phyloP scores from a whole-genome alignment of 2,329 filamentous ascomycete genomes.

The Fusarium sp. region DNA sequence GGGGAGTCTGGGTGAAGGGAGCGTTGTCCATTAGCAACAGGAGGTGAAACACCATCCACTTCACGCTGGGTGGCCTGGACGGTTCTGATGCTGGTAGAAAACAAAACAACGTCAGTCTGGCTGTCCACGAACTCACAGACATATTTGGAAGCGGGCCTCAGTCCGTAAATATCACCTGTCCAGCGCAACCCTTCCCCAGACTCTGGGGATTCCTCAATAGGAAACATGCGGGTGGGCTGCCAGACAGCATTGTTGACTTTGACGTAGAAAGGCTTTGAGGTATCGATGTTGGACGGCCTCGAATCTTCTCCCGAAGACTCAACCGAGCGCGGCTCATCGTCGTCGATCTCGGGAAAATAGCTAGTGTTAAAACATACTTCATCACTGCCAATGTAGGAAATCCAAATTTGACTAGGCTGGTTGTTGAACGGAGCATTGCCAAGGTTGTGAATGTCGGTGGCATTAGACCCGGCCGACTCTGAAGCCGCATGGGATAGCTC shows the following conservation, averaged over 20 bases:
- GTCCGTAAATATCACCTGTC: conserved; percentile 75
- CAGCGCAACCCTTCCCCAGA: conserved; percentile 63
- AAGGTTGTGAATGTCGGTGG: conserved; percentile 79
- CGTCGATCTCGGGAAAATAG: conserved; percentile 62
- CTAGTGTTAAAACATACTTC: conserved; percentile 81
- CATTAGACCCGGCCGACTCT: conserved; percentile 77
- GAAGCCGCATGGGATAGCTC: conserved; percentile 80
- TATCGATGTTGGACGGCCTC: conserved; percentile 65
- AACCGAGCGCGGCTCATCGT: conserved; percentile 43
- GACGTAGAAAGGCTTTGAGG: conserved; percentile 79
- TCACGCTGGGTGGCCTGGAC: conserved; percentile 55
- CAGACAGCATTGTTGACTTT: conserved; percentile 81
- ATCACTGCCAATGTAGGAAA: conserved; percentile 80
- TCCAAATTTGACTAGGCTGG: conserved; percentile 79
- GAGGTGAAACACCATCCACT: conserved; percentile 43
- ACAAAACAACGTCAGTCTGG: conserved; percentile 70
- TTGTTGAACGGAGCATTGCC: conserved; percentile 77
- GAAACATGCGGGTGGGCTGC: conserved; percentile 78
- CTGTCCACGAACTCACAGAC: conserved; percentile 80
- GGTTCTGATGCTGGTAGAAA: conserved; percentile 76
- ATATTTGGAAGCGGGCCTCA: conserved; percentile 78
- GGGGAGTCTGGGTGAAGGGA: conserved; percentile 78
- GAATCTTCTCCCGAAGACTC: conserved; percentile 46
- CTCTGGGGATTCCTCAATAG: conserved; percentile 51
- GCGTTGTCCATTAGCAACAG: conserved; percentile 59